phyloP scores from a whole-genome alignment of 495 filamentous ascomycete genomes.

The Sordaria brevicollis region DNA sequence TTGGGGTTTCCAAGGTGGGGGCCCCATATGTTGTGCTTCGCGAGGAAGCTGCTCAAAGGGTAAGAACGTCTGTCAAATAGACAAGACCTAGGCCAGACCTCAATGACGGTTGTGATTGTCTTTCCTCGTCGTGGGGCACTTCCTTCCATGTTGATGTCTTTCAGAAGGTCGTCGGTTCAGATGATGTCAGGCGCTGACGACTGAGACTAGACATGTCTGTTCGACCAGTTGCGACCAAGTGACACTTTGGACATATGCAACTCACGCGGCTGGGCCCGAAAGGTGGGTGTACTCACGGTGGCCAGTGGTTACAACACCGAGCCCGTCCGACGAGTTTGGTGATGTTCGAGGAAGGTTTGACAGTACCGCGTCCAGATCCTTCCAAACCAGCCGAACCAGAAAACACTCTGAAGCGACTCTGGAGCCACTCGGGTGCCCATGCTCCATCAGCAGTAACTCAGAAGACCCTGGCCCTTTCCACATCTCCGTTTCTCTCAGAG shows the following conservation, averaged over 20 bases:
- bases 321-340: background rate
- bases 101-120: background rate
- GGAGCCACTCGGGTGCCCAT: background rate
- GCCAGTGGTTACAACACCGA: background rate
- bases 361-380: background rate
- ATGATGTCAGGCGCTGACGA: background rate
- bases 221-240: background rate
- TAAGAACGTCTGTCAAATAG: background rate
- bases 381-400: background rate
- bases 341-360: background rate
- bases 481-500: background rate
- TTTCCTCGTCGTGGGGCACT: background rate
- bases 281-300: background rate
- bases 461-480: background rate
- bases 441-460: background rate
- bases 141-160: background rate
- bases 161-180: background rate
- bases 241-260: background rate
- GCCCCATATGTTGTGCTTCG: background rate
- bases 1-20: background rate
- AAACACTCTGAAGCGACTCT: background rate
- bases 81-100: background rate
- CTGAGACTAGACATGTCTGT: background rate
- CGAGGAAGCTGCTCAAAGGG: background rate
- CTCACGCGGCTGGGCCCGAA: background rate